phyloP scores from a whole-genome alignment of 768 basidiomycete genomes.

The Mycena indigotica region DNA sequence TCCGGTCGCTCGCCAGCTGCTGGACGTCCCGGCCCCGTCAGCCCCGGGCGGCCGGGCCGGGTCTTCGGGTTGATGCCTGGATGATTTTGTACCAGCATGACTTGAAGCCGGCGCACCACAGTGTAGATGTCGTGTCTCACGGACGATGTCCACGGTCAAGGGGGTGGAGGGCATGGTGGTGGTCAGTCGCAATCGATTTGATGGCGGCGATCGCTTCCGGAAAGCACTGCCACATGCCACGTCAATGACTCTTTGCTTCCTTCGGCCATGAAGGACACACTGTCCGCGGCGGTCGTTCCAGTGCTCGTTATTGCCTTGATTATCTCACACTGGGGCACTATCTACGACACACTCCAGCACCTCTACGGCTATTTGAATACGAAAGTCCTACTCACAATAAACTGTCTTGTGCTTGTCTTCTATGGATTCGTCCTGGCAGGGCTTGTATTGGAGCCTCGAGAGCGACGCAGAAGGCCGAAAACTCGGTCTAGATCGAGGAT shows the following conservation, averaged over 20 bases:
- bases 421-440: neutral
- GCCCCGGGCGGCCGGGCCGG: too few species aligned
- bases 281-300: neutral
- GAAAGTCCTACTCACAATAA: neutral
- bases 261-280: neutral
- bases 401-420: neutral
- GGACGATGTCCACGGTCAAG: neutral
- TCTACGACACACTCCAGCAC: neutral
- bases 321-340: neutral
- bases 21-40: too few species aligned
- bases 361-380: neutral
- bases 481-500: too few species aligned
- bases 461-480: neutral
- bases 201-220: neutral
- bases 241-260: neutral
- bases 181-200: neutral
- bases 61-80: neutral
- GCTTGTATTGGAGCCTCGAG: neutral
- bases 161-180: neutral
- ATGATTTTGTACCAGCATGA: neutral
- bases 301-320: neutral
- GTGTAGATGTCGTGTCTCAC: neutral
- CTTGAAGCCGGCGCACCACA: neutral
- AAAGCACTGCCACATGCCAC: neutral
- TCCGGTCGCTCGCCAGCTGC: too few species aligned